Percentiles rank a stretch among this genome's conserved stretches.
Evolutionary conservation across 352 stramenopile genomes (phyloP).

Genomic region (Globisporangium viniferum): DNA sequence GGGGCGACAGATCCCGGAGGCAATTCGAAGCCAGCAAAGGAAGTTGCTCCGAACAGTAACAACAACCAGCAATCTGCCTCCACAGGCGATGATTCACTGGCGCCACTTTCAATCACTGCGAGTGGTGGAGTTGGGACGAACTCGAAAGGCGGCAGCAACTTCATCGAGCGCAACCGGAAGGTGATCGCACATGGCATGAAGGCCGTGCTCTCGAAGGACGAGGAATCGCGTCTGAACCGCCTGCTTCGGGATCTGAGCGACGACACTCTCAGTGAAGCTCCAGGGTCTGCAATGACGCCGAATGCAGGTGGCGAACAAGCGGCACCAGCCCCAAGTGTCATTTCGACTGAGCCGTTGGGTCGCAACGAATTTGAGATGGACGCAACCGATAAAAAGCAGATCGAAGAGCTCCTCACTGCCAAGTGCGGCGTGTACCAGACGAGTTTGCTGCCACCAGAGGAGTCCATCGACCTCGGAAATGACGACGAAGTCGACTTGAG

Average conservation of each 20-base stretch:
- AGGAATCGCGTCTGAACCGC: constrained; percentile 39
- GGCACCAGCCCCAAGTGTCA: not conserved
- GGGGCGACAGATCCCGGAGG: not conserved
- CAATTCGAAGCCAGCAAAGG: not conserved
- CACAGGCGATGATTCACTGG: not conserved
- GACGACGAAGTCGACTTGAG: constrained; percentile 16
- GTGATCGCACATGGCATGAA: constrained; percentile 48
- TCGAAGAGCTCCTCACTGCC: constrained; percentile 41
- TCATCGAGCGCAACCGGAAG: constrained; percentile 55
- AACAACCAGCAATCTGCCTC: not conserved
- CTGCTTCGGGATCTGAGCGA: constrained; percentile 25
- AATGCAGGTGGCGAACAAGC: not conserved
- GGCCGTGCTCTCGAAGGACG: constrained; percentile 50
- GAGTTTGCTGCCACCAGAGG: constrained; percentile 16
- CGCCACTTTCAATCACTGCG: not conserved
- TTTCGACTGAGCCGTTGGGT: not conserved
- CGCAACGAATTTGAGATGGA: constrained; percentile 44
- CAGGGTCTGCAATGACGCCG: not conserved
- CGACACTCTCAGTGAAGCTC: not conserved
- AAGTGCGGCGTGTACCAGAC: constrained; percentile 40
- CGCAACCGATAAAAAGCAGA: constrained; percentile 33
- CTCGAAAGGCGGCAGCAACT: constrained; percentile 22
- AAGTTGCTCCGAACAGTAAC: constrained; percentile 2
- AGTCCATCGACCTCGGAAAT: constrained; percentile 22
- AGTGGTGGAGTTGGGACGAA: not conserved